Percentiles rank a stretch among this genome's conserved stretches.
phyloP scores from a whole-genome alignment of 108 stramenopile genomes.

The Chaetoceros muelleri region DNA sequence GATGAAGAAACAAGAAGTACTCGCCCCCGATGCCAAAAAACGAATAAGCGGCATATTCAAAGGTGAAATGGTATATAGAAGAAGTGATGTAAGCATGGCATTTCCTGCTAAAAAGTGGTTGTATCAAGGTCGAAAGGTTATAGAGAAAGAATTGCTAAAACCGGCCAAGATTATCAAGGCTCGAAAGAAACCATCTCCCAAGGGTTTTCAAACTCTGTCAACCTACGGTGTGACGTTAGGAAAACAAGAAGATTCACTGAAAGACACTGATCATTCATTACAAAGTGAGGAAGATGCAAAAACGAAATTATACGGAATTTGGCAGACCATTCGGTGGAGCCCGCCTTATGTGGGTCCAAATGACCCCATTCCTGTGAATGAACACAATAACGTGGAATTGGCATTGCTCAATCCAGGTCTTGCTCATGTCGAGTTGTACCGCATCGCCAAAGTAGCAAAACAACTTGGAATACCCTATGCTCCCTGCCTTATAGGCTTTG shows the following conservation, averaged over 20 bases:
- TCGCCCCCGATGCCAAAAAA: constrained; percentile 60
- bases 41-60: constrained; percentile 76
- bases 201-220: constrained; percentile 47
- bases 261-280: constrained; percentile 11
- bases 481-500: constrained; percentile 81
- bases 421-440: constrained; percentile 49
- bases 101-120: constrained; percentile 59
- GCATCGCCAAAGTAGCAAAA: constrained; percentile 53
- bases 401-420: constrained; percentile 77
- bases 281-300: constrained; percentile 28
- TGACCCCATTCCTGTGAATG: constrained; percentile 69
- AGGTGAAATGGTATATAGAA: constrained; percentile 63
- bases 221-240: constrained; percentile 46
- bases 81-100: constrained; percentile 65
- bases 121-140: constrained; percentile 68
- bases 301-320: constrained; percentile 55
- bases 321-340: constrained; percentile 73
- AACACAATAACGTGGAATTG: constrained; percentile 69
- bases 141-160: constrained; percentile 34
- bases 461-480: constrained; percentile 73
- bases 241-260: constrained; percentile 17
- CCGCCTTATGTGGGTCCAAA: constrained; percentile 49
- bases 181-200: constrained; percentile 30
- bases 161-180: constrained; percentile 61
- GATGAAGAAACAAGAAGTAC: constrained; percentile 53